Conservation (phyloP, 305 asterid species). For the Solanum hybrid region DNA sequence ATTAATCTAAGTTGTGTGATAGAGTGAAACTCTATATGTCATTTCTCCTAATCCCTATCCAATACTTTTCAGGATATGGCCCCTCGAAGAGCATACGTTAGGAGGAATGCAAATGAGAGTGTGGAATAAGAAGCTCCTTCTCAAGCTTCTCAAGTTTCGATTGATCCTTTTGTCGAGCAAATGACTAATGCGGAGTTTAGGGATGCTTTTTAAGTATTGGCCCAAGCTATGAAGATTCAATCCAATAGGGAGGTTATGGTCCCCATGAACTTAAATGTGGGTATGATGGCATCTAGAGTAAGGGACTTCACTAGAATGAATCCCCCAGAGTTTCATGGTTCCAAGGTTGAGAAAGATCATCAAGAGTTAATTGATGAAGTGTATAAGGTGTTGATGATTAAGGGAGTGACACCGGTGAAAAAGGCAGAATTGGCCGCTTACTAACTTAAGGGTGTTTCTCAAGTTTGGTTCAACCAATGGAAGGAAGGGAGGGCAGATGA, state of each 20-base stretch:
- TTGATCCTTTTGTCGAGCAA: background rate
- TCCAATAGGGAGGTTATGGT: background rate
- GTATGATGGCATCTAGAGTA: background rate
- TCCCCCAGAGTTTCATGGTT: background rate
- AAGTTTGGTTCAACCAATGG: background rate
- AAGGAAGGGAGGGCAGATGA: background rate
- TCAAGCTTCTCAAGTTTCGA: background rate
- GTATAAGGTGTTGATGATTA: background rate
- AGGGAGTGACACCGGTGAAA: background rate
- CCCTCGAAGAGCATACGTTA: background rate
- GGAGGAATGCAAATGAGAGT: too few species aligned
- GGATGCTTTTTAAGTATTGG: background rate
- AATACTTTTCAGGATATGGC: background rate
- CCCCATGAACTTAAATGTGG: accelerated
- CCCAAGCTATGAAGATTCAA: background rate
- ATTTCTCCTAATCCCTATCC: background rate
- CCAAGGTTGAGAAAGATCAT: background rate
- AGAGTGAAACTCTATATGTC: background rate
- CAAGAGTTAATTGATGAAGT: background rate
- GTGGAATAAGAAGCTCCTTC: background rate
- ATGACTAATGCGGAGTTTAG: too few species aligned
- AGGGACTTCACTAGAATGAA: background rate
- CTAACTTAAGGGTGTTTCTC: background rate
- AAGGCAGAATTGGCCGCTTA: background rate
- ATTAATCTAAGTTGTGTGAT: background rate